phyloP scores from a whole-genome alignment of 23 red algal species.

The Cyanidioschyzon merolae region DNA sequence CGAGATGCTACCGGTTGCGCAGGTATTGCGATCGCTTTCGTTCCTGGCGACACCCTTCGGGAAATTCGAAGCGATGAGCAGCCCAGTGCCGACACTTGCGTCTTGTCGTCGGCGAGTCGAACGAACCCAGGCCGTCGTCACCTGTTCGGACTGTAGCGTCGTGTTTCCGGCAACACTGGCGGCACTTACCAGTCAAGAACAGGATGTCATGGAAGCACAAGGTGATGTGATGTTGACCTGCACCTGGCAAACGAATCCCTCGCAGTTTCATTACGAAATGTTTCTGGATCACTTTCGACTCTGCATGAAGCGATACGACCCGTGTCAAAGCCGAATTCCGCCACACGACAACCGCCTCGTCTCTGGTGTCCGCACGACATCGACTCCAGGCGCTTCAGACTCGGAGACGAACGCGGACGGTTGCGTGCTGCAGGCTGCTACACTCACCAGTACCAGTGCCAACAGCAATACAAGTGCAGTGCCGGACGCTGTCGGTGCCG shows the following conservation, averaged over 20 bases:
- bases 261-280: constrained; percentile 1
- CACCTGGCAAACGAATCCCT: not conserved
- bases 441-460: too few species aligned
- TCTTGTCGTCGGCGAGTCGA: not conserved
- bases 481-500: not conserved
- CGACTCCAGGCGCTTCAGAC: too few species aligned
- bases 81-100: not conserved
- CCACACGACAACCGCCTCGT: too few species aligned
- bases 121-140: not conserved
- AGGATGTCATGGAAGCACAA: not conserved
- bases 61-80: not conserved
- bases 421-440: too few species aligned
- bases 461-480: not conserved
- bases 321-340: too few species aligned
- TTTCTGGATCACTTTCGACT: not conserved
- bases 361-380: too few species aligned
- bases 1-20: not conserved
- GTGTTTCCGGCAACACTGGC: not conserved
- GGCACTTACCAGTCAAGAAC: not conserved
- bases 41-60: not conserved
- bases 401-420: too few species aligned
- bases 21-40: not conserved
- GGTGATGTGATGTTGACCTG: constrained; percentile 4
- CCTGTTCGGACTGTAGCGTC: not conserved
- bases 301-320: not conserved